Base-by-base conservation (phyloP, 2,329 filamentous ascomycete genomes). In the Cordyceps militaris region DNA sequence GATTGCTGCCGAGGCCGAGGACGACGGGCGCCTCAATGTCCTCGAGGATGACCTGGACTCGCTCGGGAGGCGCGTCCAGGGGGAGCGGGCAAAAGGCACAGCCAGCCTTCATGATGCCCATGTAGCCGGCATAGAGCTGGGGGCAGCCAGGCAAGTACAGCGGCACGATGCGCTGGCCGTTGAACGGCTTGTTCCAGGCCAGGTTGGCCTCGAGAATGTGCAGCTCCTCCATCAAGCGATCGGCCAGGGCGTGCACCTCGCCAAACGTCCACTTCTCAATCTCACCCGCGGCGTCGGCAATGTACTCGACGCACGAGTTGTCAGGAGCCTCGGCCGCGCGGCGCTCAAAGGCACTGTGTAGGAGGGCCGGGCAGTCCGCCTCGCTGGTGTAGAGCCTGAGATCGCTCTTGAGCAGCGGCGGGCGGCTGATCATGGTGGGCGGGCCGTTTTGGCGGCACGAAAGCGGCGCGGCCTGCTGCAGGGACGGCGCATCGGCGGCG, bases 81-180 rank as follows among this genome's bases (percentile, higher is more conserved):
- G 52, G 58, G 2, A 59, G 40, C 28, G 52, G 52, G 8, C 58
- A 59, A 24, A 59, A 59, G 3, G 52, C 52, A 6, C 28, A 16
- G 8, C 58, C 58, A 16, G 53, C 53, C 53, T 59, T 59, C 49
- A 54, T 56, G 14, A 62, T 61, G 6, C 69, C 48, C 24, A 63
- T 60, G 23, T 56, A 54, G 4, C 50, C 49, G 7, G 57, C 52
- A 32, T 53, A 53, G 9, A 61, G 52, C 51, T 61, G 57, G 2
- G 57, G 46, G 43, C 56, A 51, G 14, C 48, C 51, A n/a, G 59
- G 52, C 8, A 61, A 52, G 46, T 59, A 59, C 7, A 61, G 44
- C 3, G 59, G 59, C 19, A 61, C 59, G 34, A 96, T 71, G 16
- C 79, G 69, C 42, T 30, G 56, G 48, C 51, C 58, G 19, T 52